Evolutionary conservation across 2,329 filamentous ascomycete genomes (phyloP), one percentile per base, ranked within the genome.

Genomic region (Beauveria varroae): DNA sequence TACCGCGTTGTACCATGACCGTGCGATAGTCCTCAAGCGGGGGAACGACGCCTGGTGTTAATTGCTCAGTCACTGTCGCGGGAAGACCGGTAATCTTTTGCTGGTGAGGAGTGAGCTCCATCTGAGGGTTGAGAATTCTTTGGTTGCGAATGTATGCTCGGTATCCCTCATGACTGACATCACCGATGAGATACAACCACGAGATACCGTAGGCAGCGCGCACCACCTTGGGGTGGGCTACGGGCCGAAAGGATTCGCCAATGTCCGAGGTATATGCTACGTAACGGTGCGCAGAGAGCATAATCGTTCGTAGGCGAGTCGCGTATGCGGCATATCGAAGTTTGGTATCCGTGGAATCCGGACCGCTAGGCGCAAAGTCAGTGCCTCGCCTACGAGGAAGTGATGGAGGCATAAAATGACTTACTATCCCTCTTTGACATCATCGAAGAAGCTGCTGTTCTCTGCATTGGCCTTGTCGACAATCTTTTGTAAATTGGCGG

Each of bases 261-360:
- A 99, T 93, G 70, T 98, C 93, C 22, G 88, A 93, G 0, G 95
- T 98, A 74, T 99, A 99, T 61, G 95, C 95, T 54, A 99, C 92
- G 71, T 99, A 99, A 69, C 95, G 88, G 70, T 98, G 95, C 4
- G 93, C 93, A 18, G 90, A 91, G 67, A 93, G 79, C 69, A 99
- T 86, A 66, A 98, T 90, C 8, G 93, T 96, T 64, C 91, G 87
- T 64, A 95, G 78, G 54, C 95, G 87, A 63, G 87, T 86, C 53
- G 91, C 91, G 76, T 99, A 99, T 67, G 90, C 95, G 62, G 93
- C 93, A 76, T 98, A 99, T 70, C 95, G 89, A 69, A 96, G 79
- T 67, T 86, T 88, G 67, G 86, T 89, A 60, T 97, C 91, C 63
- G 91, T 97, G 5, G 91, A 90, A 68, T 96, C 88, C 61, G 86